Evolutionary conservation across 495 filamentous ascomycete genomes (phyloP).

Genomic region (Diplogelasinospora grovesii): DNA sequence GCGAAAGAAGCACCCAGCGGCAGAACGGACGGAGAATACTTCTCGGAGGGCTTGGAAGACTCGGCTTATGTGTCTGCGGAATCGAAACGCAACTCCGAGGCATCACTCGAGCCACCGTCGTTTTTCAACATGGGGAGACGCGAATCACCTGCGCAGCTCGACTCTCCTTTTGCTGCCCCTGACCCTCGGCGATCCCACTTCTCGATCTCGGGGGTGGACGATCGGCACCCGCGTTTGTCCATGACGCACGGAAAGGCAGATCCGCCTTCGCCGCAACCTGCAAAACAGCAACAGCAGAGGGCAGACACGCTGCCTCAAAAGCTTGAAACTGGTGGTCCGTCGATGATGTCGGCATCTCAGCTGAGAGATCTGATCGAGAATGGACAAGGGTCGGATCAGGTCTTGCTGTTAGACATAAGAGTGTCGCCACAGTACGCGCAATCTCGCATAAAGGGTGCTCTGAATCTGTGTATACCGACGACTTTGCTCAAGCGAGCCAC

Average conservation of each 20-base stretch:
- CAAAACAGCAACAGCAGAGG: slow-evolving; percentile 16
- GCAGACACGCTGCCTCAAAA: slow-evolving; percentile 52
- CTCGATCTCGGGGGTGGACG: slow-evolving; percentile 36
- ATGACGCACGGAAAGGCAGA: slow-evolving; percentile 32
- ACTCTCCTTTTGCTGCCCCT: slow-evolving; percentile 28
- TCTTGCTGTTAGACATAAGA: slow-evolving; percentile 81
- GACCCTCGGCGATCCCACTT: slow-evolving; percentile 21
- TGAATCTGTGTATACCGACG: slow-evolving; percentile 94
- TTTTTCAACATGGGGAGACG: slow-evolving; percentile 27
- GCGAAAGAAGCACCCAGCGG: slow-evolving; percentile 5
- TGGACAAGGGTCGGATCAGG: slow-evolving; percentile 41
- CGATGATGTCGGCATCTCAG: slow-evolving; percentile 56
- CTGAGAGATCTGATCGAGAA: slow-evolving; percentile 61
- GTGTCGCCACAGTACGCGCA: slow-evolving; percentile 75
- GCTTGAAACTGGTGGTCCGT: slow-evolving; percentile 38
- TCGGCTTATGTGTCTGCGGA: slow-evolving; percentile 42
- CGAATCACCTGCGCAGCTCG: slow-evolving; percentile 31
- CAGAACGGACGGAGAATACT: slow-evolving; percentile 26
- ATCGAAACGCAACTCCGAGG: slow-evolving; percentile 41
- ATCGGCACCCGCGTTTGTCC: slow-evolving; percentile 45
- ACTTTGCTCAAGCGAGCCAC: slow-evolving; percentile 86
- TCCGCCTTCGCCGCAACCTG: slow-evolving; percentile 14
- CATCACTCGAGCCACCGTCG: slow-evolving; percentile 31
- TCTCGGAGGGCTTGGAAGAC: slow-evolving; percentile 30
- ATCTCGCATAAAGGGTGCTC: slow-evolving; percentile 65